Evolutionary conservation across 495 filamentous ascomycete genomes (phyloP), one percentile per base, ranked within the genome.

Genomic region (Aspergillus asperescens): DNA sequence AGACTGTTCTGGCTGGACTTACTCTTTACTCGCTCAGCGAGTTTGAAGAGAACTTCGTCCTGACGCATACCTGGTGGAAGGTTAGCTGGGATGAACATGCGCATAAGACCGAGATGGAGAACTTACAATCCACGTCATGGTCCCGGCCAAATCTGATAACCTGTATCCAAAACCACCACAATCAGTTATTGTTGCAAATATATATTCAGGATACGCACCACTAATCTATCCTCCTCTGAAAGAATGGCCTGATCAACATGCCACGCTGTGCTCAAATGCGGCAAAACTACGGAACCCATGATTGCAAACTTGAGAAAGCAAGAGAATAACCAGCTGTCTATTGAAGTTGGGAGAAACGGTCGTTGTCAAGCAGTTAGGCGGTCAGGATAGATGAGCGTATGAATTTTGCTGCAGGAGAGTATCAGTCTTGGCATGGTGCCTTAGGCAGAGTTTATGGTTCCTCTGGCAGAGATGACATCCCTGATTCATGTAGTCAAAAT

Each of bases 231-330:
- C 58, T 96, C 90, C 69, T 98, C 93, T 12, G 83, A 85, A 57
- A 93, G 82, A 61, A 94, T 95, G 41, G 88, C 88, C 72, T 95
- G 90, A 73, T 96, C 91, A 52, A 96, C 89, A 61, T 96, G 90
- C 92, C 93, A 97, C 57, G 90, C 93, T 10, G 88, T 94, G 50
- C 81, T 79, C 28, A 98, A 80, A 71, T 98, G 93, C 16, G 93
- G 93, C 12, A 98, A 81, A 12, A 96, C 88, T 48, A 97, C 87
- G 48, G 90, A 95, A 63, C 90, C 89, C 87, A 93, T 95, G 48
- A 31, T 74, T 48, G 13, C 7, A 34, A 7, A 39, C 8, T 1
- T 18, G 28, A 18, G 13, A 27, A 24, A 22, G n/a, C 24, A 32
- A 32, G 13, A 16, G 16, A 8, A 16, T 23, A 31, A 50, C 15